Evolutionary conservation across 192 early-diverging fungal genomes (phyloP), one percentile per base, ranked within the genome.

Genomic region (Kappamyces sp.): DNA sequence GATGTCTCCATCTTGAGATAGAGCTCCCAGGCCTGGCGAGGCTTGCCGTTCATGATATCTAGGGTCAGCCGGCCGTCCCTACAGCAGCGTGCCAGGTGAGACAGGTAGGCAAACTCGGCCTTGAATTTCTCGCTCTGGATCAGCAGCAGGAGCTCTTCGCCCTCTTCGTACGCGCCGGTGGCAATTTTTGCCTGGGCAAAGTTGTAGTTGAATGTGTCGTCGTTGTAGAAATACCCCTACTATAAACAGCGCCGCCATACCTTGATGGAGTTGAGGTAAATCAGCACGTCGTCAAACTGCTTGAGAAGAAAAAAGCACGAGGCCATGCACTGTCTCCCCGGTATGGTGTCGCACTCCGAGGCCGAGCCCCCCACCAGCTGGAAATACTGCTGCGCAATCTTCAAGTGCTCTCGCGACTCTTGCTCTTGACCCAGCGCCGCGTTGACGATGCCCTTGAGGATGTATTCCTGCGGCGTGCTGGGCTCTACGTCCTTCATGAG

Each of bases 1-100:
- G 82, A 84, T 1, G 82, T 84, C 59, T 84, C 82, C 82, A 84
- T 84, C 41, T 84, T 84, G 8, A 84, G 55, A 49, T 84, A 84
- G 4, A 83, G 63, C 38, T 84, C 82, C 82, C 82, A 84, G 2
- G 82, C 82, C 13, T 77, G 62, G 13, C 76, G 58, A 2, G 82
- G 71, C 58, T 83, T 83, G 60, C 80, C 80, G 67, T 81, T 84
- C 75, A 77, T 77, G 40, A 84, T 75, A 66, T 83, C 82, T 84
- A 50, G 5, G 5, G 2, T 7, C 8, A 12, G 8, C 36, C 31
- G 44, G 42, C 31, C 12, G 4, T 34, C 62, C 66, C 69, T 68
- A 84, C 82, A 84, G 70, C 80, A 84, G 13, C 74, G 62, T 3
- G 80, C 74, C 48, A 84, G 52, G 49, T 84, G 82, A 48, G 77